Conservation (phyloP, 1,284 basidiomycete genomes). For the Pseudozyma tsukubaensis region DNA sequence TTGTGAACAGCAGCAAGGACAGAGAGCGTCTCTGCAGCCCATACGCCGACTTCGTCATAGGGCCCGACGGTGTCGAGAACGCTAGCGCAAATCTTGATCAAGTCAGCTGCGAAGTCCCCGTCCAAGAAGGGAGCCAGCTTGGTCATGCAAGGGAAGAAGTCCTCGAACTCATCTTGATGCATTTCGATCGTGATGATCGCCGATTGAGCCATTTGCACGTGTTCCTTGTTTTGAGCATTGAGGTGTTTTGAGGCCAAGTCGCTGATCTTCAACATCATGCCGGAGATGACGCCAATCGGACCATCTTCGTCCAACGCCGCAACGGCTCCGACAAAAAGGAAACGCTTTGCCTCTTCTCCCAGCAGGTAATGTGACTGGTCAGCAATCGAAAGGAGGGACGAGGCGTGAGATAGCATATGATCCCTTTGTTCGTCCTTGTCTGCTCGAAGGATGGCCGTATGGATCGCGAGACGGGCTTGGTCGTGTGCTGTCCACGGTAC, state of each 20-base stretch:
- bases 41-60: conserved; percentile 1
- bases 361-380: conserved; percentile 16
- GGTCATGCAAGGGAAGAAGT: conserved; percentile 12
- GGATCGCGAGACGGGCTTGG: conserved; percentile 24
- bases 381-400: conserved; percentile 18
- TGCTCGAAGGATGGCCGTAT: conserved; percentile 22
- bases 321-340: conserved; percentile 23
- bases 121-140: conserved; percentile 26
- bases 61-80: conserved; percentile 5
- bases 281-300: background rate
- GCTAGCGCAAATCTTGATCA: conserved; percentile 1
- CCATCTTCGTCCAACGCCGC: background rate
- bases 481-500: conserved; percentile 16
- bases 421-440: background rate
- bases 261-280: conserved; percentile 14
- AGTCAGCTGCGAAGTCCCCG: conserved; percentile 2
- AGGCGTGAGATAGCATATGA: background rate
- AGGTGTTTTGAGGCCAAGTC: conserved; percentile 19
- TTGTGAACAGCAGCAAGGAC: conserved; percentile 8
- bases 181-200: background rate
- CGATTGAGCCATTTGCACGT: conserved; percentile 13
- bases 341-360: conserved; percentile 17
- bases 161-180: background rate
- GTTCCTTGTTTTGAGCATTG: conserved; percentile 21
- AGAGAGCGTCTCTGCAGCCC: conserved; percentile 15